These are phyloP conservation scores for Aspergillus proliferans DNA, from an alignment of 2,329 filamentous ascomycete genomes.

Conservation along the genomic window DNA sequence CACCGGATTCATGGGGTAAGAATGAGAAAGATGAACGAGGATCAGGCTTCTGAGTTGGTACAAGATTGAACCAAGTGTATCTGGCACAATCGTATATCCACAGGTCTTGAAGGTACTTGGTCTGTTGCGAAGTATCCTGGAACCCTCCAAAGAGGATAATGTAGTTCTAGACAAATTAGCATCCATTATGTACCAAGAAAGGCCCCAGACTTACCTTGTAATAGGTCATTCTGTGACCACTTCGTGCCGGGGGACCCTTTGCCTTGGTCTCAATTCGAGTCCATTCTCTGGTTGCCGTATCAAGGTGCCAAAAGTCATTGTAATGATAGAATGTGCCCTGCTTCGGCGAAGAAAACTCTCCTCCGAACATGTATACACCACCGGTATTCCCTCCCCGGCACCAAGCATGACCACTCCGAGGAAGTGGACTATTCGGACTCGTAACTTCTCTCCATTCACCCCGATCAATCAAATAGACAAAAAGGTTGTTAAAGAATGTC, in stretches of 20 bases:
- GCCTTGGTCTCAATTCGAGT: conserved; percentile 70
- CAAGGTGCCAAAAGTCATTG: conserved; percentile 94
- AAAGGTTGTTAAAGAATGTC: conserved; percentile 61
- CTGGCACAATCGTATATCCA: conserved; percentile 93
- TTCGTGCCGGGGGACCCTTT: conserved; percentile 74
- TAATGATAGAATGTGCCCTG: conserved; percentile 99
- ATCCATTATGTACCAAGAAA: background rate
- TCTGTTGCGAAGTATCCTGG: conserved; percentile 91
- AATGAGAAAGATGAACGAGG: conserved; percentile 86
- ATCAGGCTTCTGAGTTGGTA: conserved; percentile 78
- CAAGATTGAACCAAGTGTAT: conserved; percentile 75
- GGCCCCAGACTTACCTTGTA: conserved; percentile 55
- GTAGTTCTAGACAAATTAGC: conserved; percentile 55
- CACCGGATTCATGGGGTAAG: conserved; percentile 81
- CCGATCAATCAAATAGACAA: conserved; percentile 67
- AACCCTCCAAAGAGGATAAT: conserved; percentile 94
- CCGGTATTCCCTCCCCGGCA: conserved; percentile 80
- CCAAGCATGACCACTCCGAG: conserved; percentile 90
- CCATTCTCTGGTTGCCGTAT: conserved; percentile 82
- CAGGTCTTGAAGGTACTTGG: conserved; percentile 85
- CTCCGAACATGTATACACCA: conserved; percentile 82
- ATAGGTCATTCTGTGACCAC: conserved; percentile 91
- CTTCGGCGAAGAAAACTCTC: conserved; percentile 93
- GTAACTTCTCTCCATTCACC: conserved; percentile 90
- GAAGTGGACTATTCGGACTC: conserved; percentile 83